These are phyloP conservation scores for Cavenderia fasciculata DNA, from an alignment of 78 protist genomes.

Conservation along the genomic window DNA sequence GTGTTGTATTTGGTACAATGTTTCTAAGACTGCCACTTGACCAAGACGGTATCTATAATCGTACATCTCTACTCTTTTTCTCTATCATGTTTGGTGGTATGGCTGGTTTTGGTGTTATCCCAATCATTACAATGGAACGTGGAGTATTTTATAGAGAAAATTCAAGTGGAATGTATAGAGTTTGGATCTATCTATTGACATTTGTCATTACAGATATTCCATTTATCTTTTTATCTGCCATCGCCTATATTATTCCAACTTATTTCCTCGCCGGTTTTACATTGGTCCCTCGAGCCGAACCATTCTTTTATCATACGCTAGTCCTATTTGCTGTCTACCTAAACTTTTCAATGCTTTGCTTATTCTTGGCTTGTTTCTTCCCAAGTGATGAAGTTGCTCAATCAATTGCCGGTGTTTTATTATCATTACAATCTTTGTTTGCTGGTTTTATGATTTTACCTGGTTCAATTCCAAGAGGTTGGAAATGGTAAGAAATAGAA, in stretches of 20 bases:
- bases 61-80: constrained; percentile 73
- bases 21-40: constrained; percentile 19
- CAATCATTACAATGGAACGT: constrained; percentile 55
- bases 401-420: constrained; percentile 41
- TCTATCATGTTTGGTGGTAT: constrained; percentile 68
- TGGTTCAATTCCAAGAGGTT: constrained; percentile 6
- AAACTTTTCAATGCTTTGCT: constrained; percentile 27
- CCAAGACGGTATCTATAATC: constrained; percentile 62
- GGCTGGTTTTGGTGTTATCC: constrained; percentile 67
- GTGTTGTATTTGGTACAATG: constrained; percentile 64
- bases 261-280: constrained; percentile 53
- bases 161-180: constrained; percentile 58
- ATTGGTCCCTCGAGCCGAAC: neutral
- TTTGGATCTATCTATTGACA: constrained; percentile 61
- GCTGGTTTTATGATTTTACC: constrained; percentile 66
- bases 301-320: constrained; percentile 60
- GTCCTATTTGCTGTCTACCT: constrained; percentile 16
- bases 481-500: too few relatives aligned
- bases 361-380: constrained; percentile 25
- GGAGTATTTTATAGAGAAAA: constrained; percentile 79
- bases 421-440: constrained; percentile 31
- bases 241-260: constrained; percentile 29
- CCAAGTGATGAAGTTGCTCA: constrained; percentile 72
- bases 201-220: constrained; percentile 56
- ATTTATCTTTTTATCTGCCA: constrained; percentile 30